Conservation (phyloP, 2,329 filamentous ascomycete genomes). For the Lachnellula suecica region DNA sequence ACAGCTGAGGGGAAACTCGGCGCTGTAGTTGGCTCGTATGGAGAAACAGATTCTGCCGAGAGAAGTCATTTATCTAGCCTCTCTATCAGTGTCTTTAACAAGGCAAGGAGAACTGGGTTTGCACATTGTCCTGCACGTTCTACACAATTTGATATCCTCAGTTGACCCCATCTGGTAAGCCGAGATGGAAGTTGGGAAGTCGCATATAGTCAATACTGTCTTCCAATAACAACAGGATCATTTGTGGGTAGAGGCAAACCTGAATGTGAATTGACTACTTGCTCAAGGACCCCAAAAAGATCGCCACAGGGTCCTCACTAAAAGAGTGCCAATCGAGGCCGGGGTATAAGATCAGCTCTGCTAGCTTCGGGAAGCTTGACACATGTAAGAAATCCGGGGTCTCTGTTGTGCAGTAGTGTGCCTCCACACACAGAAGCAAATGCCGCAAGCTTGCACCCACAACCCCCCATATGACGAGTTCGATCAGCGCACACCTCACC, state of each 20-base stretch:
- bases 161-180: constrained; percentile 18
- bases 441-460: background rate
- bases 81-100: constrained; percentile 12
- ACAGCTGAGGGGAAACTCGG: constrained; percentile 15
- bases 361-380: constrained; percentile 16
- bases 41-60: constrained; percentile 15
- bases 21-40: constrained; percentile 25
- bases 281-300: constrained; percentile 13
- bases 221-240: constrained; percentile 16
- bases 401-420: constrained; percentile 10
- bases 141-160: constrained; percentile 15
- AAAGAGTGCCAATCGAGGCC: constrained; percentile 12
- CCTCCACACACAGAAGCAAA: constrained; percentile 15
- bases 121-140: too few species aligned
- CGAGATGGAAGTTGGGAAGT: constrained; percentile 19
- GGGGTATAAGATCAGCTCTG: constrained; percentile 16
- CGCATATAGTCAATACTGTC: constrained; percentile 18
- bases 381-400: constrained; percentile 11
- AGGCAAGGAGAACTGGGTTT: constrained; percentile 4
- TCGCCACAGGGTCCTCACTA: constrained; percentile 12
- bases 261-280: constrained; percentile 14
- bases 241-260: constrained; percentile 11
- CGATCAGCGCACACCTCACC: background rate
- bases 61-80: constrained; percentile 20
- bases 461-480: background rate